Evolutionary conservation across 108 stramenopile species (phyloP), one percentile per base, ranked within the genome.

Genomic region (Cyclotella choctawhatcheeana): DNA sequence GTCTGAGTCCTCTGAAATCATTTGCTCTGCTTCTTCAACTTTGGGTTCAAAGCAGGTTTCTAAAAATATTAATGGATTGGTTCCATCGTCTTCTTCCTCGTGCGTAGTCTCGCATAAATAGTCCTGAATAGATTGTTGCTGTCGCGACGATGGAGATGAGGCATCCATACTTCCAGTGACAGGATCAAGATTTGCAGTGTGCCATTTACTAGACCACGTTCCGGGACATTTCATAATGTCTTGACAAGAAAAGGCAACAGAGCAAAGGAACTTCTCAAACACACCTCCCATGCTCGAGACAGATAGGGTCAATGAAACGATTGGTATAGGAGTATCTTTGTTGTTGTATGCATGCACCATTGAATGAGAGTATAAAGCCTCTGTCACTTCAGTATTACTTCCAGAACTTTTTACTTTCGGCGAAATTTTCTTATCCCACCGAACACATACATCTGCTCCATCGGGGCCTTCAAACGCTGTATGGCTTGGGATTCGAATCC

Each of bases 331-430:
- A 18, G 91, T 92, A 43, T 91, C 86, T 12, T 79, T 63, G 62
- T 83, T 85, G 47, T 86, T 89, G 79, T 89, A 92, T 8, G 84
- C 86, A 76, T 92, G 88, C 0, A 95, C 87, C 91, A 95, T 91
- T 3, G 88, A 88, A 74, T 64, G 64, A 14, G 56, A 85, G 33
- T 58, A 52, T 16, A 58, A 58, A n/a, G 70, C 73, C 32, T 82
- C 82, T 29, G 29, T 53, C n/a, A 22, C 20, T 21, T 37, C 69
- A n/a, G 51, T 76, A 67, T 67, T 37, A 44, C 66, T 54, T 40
- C 26, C 27, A 22, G 22, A 30, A 27, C 12, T 34, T 43, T 63
- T 21, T 18, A 7, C 44, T 32, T 44, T 31, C 27, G 60, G 56
- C 18, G 44, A 44, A 18, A 44, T n/a, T 5, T 44, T 6, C 44